Evolutionary conservation across 257 asterid species (phyloP), one percentile per base, ranked within the genome.

Genomic region (Przewalskia tangutica): DNA sequence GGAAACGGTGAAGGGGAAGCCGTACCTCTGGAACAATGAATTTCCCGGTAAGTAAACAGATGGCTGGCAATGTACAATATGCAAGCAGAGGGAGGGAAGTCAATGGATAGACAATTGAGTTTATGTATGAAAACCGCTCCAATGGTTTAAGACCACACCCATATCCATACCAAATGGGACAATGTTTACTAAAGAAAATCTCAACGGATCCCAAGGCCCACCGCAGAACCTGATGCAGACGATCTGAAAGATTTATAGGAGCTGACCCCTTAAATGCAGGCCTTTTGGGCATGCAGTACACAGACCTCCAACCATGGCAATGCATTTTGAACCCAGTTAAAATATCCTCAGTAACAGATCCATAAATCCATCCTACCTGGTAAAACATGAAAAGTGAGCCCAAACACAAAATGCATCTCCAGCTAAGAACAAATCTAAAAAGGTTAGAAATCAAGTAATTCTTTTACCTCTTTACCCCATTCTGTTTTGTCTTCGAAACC

Each of bases 401-500:
- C 60, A 38, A 27, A 73, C 18, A 58, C 65, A 79, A 7, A 58
- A 60, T 40, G 59, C 42, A 16, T 77, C 53, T 77, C 50, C 16
- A 32, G 51, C 67, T 55, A 36, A 18, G 4, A 76, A 16, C 77
- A 18, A 76, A 42, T 46, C n/a, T 8, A 77, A 62, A 7, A 20
- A n/a, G 38, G 8, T 17, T 40, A n/a, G 18, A 46, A 66, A 44
- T 38, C 23, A 12, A 81, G 73, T 48, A 77, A 38, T 55, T 3
- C 2, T 7, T 18, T 23, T 44, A 91, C 93, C 92, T 92, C 97
- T 87, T 89, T 92, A 73, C 97, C 97, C 97, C 97, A 92, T 80
- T 92, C 95, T 0, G 97, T 75, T 89, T 92, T 92, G 83, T 89
- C 97, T 86, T 92, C 97, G 13, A 87, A 92, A 34, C 97, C 94